These are phyloP conservation scores for Blastomyces emzantsi DNA, from an alignment of 2,329 filamentous ascomycete genomes.

Conservation along the genomic window DNA sequence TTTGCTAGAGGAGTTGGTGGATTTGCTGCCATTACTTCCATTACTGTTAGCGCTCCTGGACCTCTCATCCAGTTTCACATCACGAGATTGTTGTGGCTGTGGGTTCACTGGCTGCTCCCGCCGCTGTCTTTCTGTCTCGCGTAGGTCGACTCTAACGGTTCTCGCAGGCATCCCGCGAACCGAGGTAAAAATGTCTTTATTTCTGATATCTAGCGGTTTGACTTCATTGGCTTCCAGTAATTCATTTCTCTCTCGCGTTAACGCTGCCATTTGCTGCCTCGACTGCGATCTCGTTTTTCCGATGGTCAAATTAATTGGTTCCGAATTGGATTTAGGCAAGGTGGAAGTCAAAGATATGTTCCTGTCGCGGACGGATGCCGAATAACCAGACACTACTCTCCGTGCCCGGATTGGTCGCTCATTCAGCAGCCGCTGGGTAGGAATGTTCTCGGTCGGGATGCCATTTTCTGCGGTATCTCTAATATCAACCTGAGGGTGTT, in stretches of 20 bases:
- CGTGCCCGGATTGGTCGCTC: slow-evolving; percentile 34
- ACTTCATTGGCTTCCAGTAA: slow-evolving; percentile 16
- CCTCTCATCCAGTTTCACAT: neutral
- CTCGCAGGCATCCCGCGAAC: slow-evolving; percentile 2
- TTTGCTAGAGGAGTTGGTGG: slow-evolving; percentile 12
- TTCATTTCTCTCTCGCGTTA: slow-evolving; percentile 19
- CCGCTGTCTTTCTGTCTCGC: neutral
- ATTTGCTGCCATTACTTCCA: slow-evolving; percentile 8
- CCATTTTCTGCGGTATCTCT: slow-evolving; percentile 14
- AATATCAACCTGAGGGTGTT: slow-evolving; percentile 17
- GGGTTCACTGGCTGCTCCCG: neutral
- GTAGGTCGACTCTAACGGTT: slow-evolving; percentile 3
- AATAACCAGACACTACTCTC: slow-evolving; percentile 29
- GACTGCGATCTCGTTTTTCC: slow-evolving; percentile 38
- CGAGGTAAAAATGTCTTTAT: slow-evolving; percentile 5
- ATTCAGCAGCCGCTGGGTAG: slow-evolving; percentile 26
- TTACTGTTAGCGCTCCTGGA: neutral
- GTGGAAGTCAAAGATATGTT: slow-evolving; percentile 22
- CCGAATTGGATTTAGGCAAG: slow-evolving; percentile 27
- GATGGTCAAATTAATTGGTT: slow-evolving; percentile 27
- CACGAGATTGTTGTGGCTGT: neutral
- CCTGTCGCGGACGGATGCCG: slow-evolving; percentile 26
- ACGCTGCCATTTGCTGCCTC: slow-evolving; percentile 27
- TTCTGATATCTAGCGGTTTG: slow-evolving; percentile 11
- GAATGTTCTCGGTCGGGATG: slow-evolving; percentile 5